A percentile compares a stretch with the other conserved stretches of the same genome.
Conservation (phyloP, 306 rosid genomes). For the Cucurbita argyrosperma region DNA sequence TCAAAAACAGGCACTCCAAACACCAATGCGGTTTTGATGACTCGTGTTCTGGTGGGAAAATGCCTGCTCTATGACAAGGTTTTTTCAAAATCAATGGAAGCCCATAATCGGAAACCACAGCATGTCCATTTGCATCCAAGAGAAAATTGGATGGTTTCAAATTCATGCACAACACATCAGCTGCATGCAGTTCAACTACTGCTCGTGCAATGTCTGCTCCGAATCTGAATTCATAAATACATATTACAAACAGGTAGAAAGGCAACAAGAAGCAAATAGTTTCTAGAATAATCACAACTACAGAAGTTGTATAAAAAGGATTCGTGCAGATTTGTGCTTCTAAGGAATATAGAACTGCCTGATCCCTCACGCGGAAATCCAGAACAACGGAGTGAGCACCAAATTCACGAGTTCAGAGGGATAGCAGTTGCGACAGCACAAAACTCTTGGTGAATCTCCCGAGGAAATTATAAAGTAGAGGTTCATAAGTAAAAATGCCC, state of each 20-base stretch:
- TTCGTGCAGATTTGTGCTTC: not conserved
- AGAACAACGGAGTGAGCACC: not conserved
- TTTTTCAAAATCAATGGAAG: constrained; percentile 87
- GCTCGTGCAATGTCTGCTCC: constrained; percentile 98
- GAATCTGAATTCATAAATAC: constrained; percentile 36
- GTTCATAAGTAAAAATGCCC: not conserved
- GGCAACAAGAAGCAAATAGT: not conserved
- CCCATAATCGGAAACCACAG: constrained; percentile 94
- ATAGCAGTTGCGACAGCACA: not conserved
- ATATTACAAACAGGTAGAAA: constrained; percentile 3
- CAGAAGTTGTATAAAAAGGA: not conserved
- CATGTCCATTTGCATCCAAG: constrained; percentile 75
- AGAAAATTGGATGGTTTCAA: constrained; percentile 96
- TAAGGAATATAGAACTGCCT: not conserved
- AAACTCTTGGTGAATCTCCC: not conserved
- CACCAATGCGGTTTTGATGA: constrained; percentile 78
- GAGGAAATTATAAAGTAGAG: not conserved
- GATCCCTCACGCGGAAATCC: not conserved
- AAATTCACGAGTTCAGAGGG: not conserved
- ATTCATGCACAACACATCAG: constrained; percentile 95
- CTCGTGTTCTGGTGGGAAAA: constrained; percentile 46
- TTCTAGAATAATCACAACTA: not conserved
- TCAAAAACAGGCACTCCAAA: constrained; percentile 93
- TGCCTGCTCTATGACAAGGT: constrained; percentile 83
- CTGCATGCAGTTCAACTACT: constrained; percentile 97